These are phyloP conservation scores for Colletotrichum graminicola DNA, from an alignment of 2,329 filamentous ascomycete species.

Conservation along the genomic window DNA sequence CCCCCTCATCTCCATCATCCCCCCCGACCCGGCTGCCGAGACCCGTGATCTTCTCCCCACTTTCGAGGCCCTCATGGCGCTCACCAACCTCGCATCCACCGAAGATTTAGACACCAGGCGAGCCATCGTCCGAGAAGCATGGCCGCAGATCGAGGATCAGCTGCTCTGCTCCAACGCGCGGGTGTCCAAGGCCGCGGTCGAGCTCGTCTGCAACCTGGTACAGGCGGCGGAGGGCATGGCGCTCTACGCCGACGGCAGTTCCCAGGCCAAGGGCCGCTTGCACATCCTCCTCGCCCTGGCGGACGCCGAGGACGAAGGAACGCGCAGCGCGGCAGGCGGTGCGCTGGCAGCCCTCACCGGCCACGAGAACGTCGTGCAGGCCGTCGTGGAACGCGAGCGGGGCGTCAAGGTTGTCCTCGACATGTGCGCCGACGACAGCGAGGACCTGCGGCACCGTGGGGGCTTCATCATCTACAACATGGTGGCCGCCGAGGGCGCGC, in stretches of 20 bases:
- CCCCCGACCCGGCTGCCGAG: constrained; percentile 71
- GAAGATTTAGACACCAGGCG: constrained; percentile 75
- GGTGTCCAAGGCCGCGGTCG: constrained; percentile 85
- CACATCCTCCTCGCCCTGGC: constrained; percentile 89
- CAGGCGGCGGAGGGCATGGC: constrained; percentile 74
- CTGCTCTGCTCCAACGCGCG: constrained; percentile 81
- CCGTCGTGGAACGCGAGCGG: constrained; percentile 76
- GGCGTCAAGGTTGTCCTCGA: constrained; percentile 84
- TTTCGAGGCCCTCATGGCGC: constrained; percentile 90
- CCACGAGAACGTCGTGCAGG: constrained; percentile 79
- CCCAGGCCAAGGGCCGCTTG: constrained; percentile 78
- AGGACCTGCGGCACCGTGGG: constrained; percentile 78
- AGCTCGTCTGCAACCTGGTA: constrained; percentile 92
- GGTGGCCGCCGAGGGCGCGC: constrained; percentile 73
- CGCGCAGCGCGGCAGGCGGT: constrained; percentile 86
- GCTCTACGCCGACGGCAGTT: constrained; percentile 76
- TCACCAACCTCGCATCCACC: constrained; percentile 92
- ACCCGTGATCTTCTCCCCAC: constrained; percentile 85
- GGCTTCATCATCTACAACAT: constrained; percentile 82
- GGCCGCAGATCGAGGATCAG: constrained; percentile 84
- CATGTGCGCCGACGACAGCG: constrained; percentile 79
- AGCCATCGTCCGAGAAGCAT: constrained; percentile 79
- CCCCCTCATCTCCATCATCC: constrained; percentile 81
- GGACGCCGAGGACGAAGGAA: constrained; percentile 85
- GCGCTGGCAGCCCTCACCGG: constrained; percentile 87